Evolutionary conservation across 345 rosid genomes (phyloP).

Genomic region (Citrus trifoliata): DNA sequence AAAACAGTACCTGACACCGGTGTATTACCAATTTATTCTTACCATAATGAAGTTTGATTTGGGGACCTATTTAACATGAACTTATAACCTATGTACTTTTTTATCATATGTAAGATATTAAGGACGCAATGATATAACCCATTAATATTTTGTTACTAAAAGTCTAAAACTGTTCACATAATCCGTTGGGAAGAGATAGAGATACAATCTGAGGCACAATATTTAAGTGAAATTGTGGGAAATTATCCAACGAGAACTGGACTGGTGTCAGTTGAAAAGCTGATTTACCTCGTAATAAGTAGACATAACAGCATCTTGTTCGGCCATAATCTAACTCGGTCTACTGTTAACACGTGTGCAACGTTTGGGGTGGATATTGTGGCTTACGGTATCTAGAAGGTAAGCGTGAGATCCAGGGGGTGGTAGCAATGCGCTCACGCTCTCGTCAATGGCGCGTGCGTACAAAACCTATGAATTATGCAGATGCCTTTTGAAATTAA

Average conservation of each 20-base stretch:
- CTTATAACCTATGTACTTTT: no score
- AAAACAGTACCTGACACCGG: no score
- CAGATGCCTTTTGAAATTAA: no score
- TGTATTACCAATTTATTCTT: no score
- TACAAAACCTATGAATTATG: neutral
- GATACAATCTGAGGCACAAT: neutral
- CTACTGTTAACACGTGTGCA: conserved; percentile 5
- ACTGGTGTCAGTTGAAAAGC: neutral
- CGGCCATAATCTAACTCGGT: neutral
- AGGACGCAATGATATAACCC: no score
- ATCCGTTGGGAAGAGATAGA: conserved; percentile 11
- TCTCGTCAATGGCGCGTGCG: neutral
- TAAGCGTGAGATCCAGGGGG: neutral
- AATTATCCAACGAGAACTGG: neutral
- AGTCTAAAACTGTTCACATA: neutral
- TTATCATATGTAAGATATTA: no score
- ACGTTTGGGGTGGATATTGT: neutral
- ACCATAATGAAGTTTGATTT: no score
- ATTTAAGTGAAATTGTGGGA: neutral
- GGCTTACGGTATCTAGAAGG: neutral
- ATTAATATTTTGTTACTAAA: neutral
- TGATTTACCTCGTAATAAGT: neutral
- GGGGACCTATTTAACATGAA: no score
- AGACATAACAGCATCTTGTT: neutral
- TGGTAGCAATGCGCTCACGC: neutral